Percentiles rank a stretch among this genome's conserved stretches.
Evolutionary conservation across 2,329 filamentous ascomycete genomes (phyloP).

Genomic region (Sarocladium kiliense): DNA sequence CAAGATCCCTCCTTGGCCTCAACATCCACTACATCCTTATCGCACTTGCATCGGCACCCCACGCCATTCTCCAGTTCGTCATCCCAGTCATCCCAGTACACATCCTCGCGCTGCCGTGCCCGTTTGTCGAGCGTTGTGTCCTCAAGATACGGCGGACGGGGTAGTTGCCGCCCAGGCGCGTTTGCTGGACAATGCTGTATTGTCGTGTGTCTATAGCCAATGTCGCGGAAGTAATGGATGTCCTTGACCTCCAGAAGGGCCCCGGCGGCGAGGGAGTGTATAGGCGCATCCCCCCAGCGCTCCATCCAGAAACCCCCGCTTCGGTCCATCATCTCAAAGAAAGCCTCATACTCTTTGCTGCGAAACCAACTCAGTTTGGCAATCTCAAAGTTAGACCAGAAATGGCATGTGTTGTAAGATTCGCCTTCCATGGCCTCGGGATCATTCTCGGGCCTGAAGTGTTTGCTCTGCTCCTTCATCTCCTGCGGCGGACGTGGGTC

Average conservation of each 20-base stretch:
- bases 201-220: conserved; percentile 96
- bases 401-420: conserved; percentile 99
- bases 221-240: conserved; percentile 98
- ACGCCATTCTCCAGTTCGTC: conserved; percentile 90
- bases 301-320: conserved; percentile 99
- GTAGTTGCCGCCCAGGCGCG: conserved; percentile 80
- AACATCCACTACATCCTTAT: conserved; percentile 95
- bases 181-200: conserved; percentile 98
- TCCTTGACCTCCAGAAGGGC: conserved; percentile 75
- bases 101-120: conserved; percentile 83
- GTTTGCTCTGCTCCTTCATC: conserved; percentile 65
- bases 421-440: conserved; percentile 95
- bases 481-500: conserved; percentile 72
- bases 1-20: conserved; percentile 97
- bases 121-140: conserved; percentile 75
- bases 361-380: conserved; percentile 92
- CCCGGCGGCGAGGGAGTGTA: conserved; percentile 93
- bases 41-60: conserved; percentile 91
- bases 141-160: conserved; percentile 75
- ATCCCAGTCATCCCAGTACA: conserved; percentile 91
- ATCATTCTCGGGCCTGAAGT: conserved; percentile 75
- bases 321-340: conserved; percentile 98
- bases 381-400: conserved; percentile 99
- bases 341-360: conserved; percentile 95
- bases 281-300: conserved; percentile 97